A percentile compares a stretch with the other conserved stretches of the same genome.
These are phyloP conservation scores for Yamadazyma mexicana DNA, from an alignment of 1,139 yeast species.

Conservation along the genomic window DNA sequence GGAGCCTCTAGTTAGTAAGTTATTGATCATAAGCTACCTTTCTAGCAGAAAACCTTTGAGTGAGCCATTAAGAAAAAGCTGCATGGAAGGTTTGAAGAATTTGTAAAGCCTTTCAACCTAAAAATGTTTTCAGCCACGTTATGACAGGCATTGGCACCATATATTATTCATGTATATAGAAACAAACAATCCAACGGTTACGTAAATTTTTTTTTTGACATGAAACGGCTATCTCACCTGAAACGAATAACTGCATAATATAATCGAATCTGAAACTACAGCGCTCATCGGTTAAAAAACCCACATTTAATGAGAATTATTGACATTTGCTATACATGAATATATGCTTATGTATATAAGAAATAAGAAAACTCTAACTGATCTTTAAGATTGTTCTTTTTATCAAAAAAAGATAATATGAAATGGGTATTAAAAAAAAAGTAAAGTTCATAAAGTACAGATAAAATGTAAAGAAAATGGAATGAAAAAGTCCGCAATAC, in stretches of 20 bases:
- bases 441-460: slow-evolving; percentile 3
- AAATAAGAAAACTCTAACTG: background rate
- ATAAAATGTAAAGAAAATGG: background rate
- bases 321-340: too few relatives aligned
- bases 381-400: slow-evolving; percentile 1
- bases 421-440: slow-evolving; percentile 4
- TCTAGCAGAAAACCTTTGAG: slow-evolving; percentile 63
- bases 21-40: slow-evolving; percentile 60
- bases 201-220: too few relatives aligned
- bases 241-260: background rate
- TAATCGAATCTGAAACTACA: too few relatives aligned
- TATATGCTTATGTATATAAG: background rate
- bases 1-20: slow-evolving; percentile 51
- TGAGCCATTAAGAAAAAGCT: slow-evolving; percentile 36
- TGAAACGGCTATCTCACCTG: too few relatives aligned
- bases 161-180: background rate
- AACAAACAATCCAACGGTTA: background rate
- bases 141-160: too few relatives aligned
- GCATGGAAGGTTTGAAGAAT: slow-evolving; percentile 27
- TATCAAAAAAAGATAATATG: slow-evolving; percentile 5
- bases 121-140: too few relatives aligned
- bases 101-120: too few relatives aligned
- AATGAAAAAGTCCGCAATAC: background rate
- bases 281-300: too few relatives aligned
- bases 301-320: too few relatives aligned